These are phyloP conservation scores for Septoria linicola DNA, from an alignment of 2,329 filamentous ascomycete species.

Conservation along the genomic window DNA sequence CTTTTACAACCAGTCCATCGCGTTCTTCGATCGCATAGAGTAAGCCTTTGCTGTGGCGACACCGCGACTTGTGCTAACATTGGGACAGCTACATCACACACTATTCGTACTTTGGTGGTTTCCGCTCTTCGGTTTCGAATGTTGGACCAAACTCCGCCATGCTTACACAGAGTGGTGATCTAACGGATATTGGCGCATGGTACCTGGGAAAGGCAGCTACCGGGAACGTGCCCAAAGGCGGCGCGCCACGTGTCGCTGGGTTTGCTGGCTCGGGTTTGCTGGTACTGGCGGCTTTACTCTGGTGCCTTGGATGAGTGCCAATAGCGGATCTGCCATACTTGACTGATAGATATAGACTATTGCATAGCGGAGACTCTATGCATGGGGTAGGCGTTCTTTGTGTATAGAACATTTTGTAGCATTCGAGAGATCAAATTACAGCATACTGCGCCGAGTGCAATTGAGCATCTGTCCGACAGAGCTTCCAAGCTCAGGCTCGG, in stretches of 20 bases:
- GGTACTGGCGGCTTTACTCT: slow-evolving; percentile 27
- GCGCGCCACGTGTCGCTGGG: slow-evolving; percentile 25
- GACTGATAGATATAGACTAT: slow-evolving; percentile 1
- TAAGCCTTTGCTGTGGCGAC: slow-evolving; percentile 40
- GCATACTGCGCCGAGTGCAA: too few species aligned
- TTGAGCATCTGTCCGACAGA: too few species aligned
- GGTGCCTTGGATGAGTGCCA: slow-evolving; percentile 21
- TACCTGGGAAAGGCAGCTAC: slow-evolving; percentile 62
- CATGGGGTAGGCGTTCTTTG: neutral
- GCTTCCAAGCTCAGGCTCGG: too few species aligned
- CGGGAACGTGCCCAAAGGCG: slow-evolving; percentile 40
- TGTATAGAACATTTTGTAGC: too few species aligned
- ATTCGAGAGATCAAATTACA: too few species aligned
- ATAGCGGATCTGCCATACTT: neutral
- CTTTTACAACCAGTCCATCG: slow-evolving; percentile 66
- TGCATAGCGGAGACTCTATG: slow-evolving; percentile 4
- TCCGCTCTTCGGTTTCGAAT: slow-evolving; percentile 64
- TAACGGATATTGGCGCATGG: slow-evolving; percentile 75
- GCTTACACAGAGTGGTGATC: slow-evolving; percentile 63
- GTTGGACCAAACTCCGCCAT: slow-evolving; percentile 72
- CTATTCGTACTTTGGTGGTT: slow-evolving; percentile 76
- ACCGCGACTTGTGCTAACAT: too few species aligned
- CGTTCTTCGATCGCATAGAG: slow-evolving; percentile 65
- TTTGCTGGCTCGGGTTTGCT: slow-evolving; percentile 33
- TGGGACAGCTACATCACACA: slow-evolving; percentile 54